A percentile compares a stretch with the other conserved stretches of the same genome.
Evolutionary conservation across 805 yeast genomes (phyloP).

Genomic region (Candida rishiriensis): DNA sequence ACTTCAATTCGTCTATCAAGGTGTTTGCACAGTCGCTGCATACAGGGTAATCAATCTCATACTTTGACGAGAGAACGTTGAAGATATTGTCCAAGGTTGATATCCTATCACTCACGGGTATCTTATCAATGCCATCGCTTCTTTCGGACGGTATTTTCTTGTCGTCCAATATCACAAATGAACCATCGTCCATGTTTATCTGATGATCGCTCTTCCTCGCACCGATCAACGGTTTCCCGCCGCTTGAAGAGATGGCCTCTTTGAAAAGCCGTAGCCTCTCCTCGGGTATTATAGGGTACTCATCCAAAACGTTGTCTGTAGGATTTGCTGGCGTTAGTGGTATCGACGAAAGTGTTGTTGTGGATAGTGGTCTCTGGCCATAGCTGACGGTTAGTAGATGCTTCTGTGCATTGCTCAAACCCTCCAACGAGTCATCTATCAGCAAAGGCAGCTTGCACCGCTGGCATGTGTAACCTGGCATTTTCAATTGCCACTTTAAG

Average conservation of each 20-base stretch:
- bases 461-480: conserved; percentile 44
- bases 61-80: conserved; percentile 69
- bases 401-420: conserved; percentile 51
- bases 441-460: conserved; percentile 55
- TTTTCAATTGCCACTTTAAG: conserved; percentile 3
- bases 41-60: conserved; percentile 80
- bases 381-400: conserved; percentile 41
- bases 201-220: conserved; percentile 8
- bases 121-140: conserved; percentile 16
- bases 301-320: conserved; percentile 18
- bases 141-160: conserved; percentile 11
- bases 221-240: conserved; percentile 19
- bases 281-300: conserved; percentile 31
- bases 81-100: conserved; percentile 61
- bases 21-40: conserved; percentile 79
- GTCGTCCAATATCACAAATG: conserved; percentile 26
- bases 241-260: conserved; percentile 25
- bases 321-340: conserved; percentile 1
- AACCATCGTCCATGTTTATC: conserved; percentile 20
- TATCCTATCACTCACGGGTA: conserved; percentile 32
- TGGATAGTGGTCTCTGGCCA: conserved; percentile 23
- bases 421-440: conserved; percentile 51
- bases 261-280: conserved; percentile 36
- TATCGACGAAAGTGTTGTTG: conserved; percentile 2
- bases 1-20: conserved; percentile 59